Conservation (phyloP, 2,329 filamentous ascomycete genomes). For the Westerdykella aurantiaca region DNA sequence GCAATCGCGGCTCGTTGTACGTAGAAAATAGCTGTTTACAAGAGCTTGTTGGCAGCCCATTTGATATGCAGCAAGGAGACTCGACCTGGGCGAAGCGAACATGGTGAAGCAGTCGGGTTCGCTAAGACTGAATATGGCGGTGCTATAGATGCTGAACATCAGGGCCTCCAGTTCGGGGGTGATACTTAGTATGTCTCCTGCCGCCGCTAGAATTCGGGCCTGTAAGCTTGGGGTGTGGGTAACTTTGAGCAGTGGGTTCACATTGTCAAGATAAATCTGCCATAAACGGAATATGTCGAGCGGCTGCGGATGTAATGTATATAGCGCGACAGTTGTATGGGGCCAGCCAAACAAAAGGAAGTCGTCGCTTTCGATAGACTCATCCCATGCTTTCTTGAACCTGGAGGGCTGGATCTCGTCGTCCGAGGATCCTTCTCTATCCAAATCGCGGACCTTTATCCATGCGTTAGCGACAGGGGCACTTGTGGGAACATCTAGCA, state of each 20-base stretch:
- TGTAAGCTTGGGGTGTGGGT: conserved; percentile 34
- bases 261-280: conserved; percentile 60
- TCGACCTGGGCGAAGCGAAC: conserved; percentile 50
- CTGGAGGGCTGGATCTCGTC: conserved; percentile 7
- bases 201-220: conserved; percentile 57
- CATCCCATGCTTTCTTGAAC: conserved; percentile 45
- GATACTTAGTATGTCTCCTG: conserved; percentile 46
- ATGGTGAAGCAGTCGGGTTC: conserved; percentile 49
- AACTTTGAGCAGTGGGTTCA: conserved; percentile 28
- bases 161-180: conserved; percentile 54
- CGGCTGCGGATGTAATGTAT: conserved; percentile 58
- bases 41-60: conserved; percentile 58
- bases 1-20: conserved; percentile 50
- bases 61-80: conserved; percentile 52
- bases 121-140: conserved; percentile 46
- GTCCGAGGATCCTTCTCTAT: conserved; percentile 1
- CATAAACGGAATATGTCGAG: conserved; percentile 65
- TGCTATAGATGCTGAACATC: conserved; percentile 33
- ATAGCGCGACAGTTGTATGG: conserved; percentile 53
- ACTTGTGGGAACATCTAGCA: neutral
- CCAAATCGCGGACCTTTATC: neutral
- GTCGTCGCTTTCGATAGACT: conserved; percentile 40
- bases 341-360: conserved; percentile 50
- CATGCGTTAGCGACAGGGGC: neutral
- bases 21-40: conserved; percentile 51